Percentiles rank a stretch among this genome's conserved stretches.
phyloP scores from a whole-genome alignment of 2,329 filamentous ascomycete species.

The Pseudocercospora crystallina region DNA sequence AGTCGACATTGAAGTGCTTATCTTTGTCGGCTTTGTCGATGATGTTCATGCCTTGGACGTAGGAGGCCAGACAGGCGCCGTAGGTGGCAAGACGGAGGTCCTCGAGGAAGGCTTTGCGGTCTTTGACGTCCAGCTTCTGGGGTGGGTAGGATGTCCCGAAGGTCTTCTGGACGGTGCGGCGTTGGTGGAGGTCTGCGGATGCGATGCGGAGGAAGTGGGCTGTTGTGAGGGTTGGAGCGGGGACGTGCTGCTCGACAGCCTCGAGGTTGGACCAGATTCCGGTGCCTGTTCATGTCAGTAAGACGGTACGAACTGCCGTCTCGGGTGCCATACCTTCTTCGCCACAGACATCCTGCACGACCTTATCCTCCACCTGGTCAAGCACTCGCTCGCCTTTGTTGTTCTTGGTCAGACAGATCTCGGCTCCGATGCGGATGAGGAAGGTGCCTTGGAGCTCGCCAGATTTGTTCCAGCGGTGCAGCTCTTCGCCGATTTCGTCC shows the following conservation, averaged over 20 bases:
- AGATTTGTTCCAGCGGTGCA: constrained; percentile 59
- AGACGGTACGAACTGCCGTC: too few species aligned
- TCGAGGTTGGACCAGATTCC: constrained; percentile 66
- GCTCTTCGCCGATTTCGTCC: constrained; percentile 60
- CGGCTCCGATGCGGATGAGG: constrained; percentile 61
- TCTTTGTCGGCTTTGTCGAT: constrained; percentile 59
- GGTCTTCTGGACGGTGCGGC: constrained; percentile 53
- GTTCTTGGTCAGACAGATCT: constrained; percentile 58
- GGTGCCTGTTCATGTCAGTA: constrained; percentile 43
- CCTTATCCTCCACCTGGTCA: constrained; percentile 65
- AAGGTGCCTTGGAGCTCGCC: constrained; percentile 62
- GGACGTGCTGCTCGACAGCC: constrained; percentile 61
- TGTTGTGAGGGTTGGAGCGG: constrained; percentile 62
- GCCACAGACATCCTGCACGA: constrained; percentile 67
- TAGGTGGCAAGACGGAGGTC: constrained; percentile 63
- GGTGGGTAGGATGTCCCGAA: constrained; percentile 43
- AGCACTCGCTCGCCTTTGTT: constrained; percentile 52
- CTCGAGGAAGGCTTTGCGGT: constrained; percentile 52
- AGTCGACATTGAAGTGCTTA: constrained; percentile 60
- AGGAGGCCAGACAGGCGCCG: constrained; percentile 60
- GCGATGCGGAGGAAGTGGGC: constrained; percentile 64
- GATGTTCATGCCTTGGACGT: constrained; percentile 65
- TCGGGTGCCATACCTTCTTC: constrained; percentile 49
- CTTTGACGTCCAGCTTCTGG: constrained; percentile 33
- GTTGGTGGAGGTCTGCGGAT: constrained; percentile 60